Evolutionary conservation across 495 filamentous ascomycete species (phyloP), one percentile per base, ranked within the genome.

Genomic region (Achaetomiella virescens): DNA sequence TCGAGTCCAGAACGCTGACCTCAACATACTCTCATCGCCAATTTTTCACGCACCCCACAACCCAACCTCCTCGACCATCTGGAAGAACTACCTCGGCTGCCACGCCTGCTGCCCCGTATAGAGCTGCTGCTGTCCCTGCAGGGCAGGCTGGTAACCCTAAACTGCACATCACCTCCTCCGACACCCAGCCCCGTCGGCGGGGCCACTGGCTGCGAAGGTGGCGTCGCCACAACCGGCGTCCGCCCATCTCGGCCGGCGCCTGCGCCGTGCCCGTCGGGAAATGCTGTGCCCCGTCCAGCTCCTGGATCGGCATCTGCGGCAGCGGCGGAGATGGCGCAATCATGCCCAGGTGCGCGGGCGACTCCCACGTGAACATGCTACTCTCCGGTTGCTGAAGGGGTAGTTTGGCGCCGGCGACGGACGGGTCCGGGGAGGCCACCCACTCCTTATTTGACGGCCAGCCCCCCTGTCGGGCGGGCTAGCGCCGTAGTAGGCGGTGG

Each of bases 361-460:
- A 61, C 36, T 70, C 67, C 67, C 67, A 70, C 41, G 63, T 68
- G 40, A 68, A 68, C 12, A 54, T 51, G 54, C 63, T 66, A 6
- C 12, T 40, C 15, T 40, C 15, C 61, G 52, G 38, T 49, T 20
- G n/a, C n/a, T n/a, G n/a, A n/a, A n/a, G n/a, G n/a, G n/a, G n/a
- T n/a, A n/a, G n/a, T n/a, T n/a, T n/a, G n/a, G n/a, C n/a, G n/a
- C n/a, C n/a, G 0, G 48, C 47, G 38, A 31, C 27, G 27, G 27
- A 31, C 18, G 40, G 35, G 29, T 55, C 62, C 21, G 57, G 38
- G 2, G 58, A 50, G 18, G 61, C 49, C 5, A 57, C 33, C 48
- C 53, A 50, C 43, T 68, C 59, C 12, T 57, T 41, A 20, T 54
- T 46, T 4, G 27, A 9, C 55, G 60, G 53, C 27, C 55, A 60